These are phyloP conservation scores for Amaranthus tricolor DNA, from an alignment of 179 eudicot species.

Conservation along the genomic window DNA sequence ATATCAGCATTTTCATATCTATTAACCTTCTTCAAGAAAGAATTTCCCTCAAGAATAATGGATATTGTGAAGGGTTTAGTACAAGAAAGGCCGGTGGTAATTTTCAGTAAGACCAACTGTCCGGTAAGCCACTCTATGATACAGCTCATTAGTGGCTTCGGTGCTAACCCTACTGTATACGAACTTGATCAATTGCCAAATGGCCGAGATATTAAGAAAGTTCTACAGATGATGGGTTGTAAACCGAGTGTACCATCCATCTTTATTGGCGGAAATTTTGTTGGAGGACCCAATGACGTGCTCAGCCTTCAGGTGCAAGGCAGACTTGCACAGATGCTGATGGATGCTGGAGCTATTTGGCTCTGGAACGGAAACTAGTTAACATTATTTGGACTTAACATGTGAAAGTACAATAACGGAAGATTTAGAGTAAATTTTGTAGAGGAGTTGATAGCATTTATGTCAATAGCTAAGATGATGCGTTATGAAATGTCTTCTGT, in stretches of 20 bases:
- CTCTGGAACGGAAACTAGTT: conserved; percentile 34
- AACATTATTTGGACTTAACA: neutral
- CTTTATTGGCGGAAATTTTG: conserved; percentile 46
- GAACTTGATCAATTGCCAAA: conserved; percentile 61
- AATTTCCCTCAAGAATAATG: conserved; percentile 23
- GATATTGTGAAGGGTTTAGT: conserved; percentile 35
- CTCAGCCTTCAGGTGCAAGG: conserved; percentile 65
- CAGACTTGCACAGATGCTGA: conserved; percentile 47
- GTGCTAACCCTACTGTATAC: conserved; percentile 57
- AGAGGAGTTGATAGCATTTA: neutral
- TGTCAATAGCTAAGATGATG: neutral
- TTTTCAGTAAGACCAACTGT: conserved; percentile 57
- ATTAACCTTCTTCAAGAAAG: neutral
- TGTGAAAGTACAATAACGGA: neutral
- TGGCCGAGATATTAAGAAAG: conserved; percentile 52
- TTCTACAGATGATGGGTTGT: conserved; percentile 40
- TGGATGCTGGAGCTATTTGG: conserved; percentile 58
- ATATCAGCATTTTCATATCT: neutral
- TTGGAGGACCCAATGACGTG: conserved; percentile 63
- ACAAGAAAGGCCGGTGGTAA: conserved; percentile 53
- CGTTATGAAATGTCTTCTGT: neutral
- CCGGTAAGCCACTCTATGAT: conserved; percentile 53
- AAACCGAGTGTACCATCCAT: conserved; percentile 12
- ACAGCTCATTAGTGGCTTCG: conserved; percentile 51
- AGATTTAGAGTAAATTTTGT: neutral